These are phyloP conservation scores for Scopulariopsis brevicaulis DNA, from an alignment of 2,329 filamentous ascomycete species.

Conservation along the genomic window DNA sequence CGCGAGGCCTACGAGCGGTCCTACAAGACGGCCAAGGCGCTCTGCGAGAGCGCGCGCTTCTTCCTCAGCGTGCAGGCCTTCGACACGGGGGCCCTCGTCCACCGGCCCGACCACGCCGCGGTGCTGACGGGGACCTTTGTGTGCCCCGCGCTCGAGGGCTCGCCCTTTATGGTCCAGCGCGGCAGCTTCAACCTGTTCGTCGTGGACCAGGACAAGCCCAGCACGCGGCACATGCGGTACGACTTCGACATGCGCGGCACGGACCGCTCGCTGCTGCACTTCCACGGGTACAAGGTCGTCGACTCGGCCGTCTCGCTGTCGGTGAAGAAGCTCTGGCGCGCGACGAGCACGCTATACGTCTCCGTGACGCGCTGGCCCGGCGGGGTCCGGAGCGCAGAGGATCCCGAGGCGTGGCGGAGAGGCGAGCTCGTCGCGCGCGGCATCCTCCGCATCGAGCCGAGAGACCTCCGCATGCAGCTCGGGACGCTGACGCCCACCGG, in stretches of 20 bases:
- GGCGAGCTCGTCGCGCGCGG: slow-evolving; percentile 42
- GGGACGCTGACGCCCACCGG: slow-evolving; percentile 40
- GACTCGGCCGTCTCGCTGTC: slow-evolving; percentile 48
- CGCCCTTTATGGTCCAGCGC: slow-evolving; percentile 48
- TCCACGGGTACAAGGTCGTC: slow-evolving; percentile 52
- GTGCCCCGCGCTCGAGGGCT: slow-evolving; percentile 39
- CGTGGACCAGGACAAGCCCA: slow-evolving; percentile 37
- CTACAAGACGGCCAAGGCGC: slow-evolving; percentile 37
- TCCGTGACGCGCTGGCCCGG: slow-evolving; percentile 33
- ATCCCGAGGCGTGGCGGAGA: slow-evolving; percentile 21
- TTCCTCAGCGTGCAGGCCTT: slow-evolving; percentile 47
- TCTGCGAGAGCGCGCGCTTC: slow-evolving; percentile 43
- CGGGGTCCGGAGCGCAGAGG: slow-evolving; percentile 17
- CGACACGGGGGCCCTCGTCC: slow-evolving; percentile 34
- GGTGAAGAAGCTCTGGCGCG: slow-evolving; percentile 45
- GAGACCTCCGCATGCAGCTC: slow-evolving; percentile 43
- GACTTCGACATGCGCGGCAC: slow-evolving; percentile 48
- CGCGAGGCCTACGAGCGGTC: slow-evolving; percentile 41
- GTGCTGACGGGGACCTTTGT: slow-evolving; percentile 49
- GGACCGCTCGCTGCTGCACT: slow-evolving; percentile 38
- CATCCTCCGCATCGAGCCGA: slow-evolving; percentile 41
- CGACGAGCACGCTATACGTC: slow-evolving; percentile 51
- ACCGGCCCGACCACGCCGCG: slow-evolving; percentile 31
- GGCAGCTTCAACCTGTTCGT: slow-evolving; percentile 48
- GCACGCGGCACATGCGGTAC: slow-evolving; percentile 48